Base-by-base conservation (phyloP, 140 eudicot genomes). In the Eryngium alpinum region DNA sequence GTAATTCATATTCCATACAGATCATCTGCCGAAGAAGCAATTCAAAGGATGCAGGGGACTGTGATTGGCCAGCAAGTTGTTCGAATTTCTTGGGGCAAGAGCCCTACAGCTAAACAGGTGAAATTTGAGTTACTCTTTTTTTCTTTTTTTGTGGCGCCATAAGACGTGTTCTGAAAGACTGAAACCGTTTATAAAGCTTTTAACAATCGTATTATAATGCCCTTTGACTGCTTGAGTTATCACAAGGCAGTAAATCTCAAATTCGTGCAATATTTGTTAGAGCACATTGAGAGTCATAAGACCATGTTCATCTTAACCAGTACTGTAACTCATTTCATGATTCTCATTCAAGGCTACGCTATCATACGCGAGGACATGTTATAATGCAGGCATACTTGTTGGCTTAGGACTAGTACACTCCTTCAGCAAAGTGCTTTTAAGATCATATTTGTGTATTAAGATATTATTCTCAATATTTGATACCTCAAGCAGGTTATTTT, bases 51-150 rank as follows among this genome's bases (percentile, higher is more conserved):
- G 94, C 97, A 96, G 84, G 98, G 99, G 79, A 81, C 86, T 53
- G 86, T 91, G 85, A 87, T 96, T 77, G 99, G 99, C 80, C 97
- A 90, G 85, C 97, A 87, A 84, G 86, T 89, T 60, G 97, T 96
- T 78, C 99, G 92, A 66, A 90, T 96, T 82, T 96, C 97, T 25
- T 96, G 98, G 99, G 99, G 99, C 73, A 91, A 90, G 88, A 92
- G 87, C 82, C 88, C 88, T 76, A 72, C 97, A 11, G 86, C 93
- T 63, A 92, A 93, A 74, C 98, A 90, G 97, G 99, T 96, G 66
- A 82, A 32, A 78, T 34, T 49, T 53, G 15, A 17, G 44, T 57
- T 83, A 16, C 52, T 18, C 3, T 63, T 59, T 18, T 53, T 27
- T 25, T 69, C 46, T 63, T 59, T 18, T 53, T 27, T 25, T 69